Conservation (phyloP, 768 basidiomycete species). For the Rhizopogon rudus region DNA sequence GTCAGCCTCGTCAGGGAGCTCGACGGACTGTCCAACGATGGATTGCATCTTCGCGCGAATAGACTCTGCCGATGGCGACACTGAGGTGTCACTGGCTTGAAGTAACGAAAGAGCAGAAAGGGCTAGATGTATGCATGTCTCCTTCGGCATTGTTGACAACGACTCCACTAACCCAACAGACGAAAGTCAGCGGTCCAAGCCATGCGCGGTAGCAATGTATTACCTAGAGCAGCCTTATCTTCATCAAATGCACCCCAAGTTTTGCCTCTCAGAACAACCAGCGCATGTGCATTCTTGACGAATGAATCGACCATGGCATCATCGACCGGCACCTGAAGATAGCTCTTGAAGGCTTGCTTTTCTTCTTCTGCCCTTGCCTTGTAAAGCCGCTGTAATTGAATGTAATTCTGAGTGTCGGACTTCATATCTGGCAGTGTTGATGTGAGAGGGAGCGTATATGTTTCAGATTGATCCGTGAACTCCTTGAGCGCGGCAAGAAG, state of each 20-base stretch:
- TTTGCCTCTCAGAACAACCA: slow-evolving; percentile 61
- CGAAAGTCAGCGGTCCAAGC: not conserved
- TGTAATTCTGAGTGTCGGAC: slow-evolving; percentile 78
- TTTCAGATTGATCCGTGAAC: slow-evolving; percentile 52
- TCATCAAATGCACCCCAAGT: slow-evolving; percentile 54
- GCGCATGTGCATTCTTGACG: slow-evolving; percentile 74
- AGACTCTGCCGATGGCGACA: slow-evolving; percentile 41
- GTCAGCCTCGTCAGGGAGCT: slow-evolving; percentile 51
- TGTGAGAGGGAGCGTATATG: slow-evolving; percentile 73
- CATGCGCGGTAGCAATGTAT: slow-evolving; percentile 5
- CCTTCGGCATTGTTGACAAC: slow-evolving; percentile 44
- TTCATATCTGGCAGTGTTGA: slow-evolving; percentile 95
- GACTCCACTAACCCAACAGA: not conserved
- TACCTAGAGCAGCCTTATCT: slow-evolving; percentile 47
- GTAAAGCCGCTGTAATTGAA: slow-evolving; percentile 83
- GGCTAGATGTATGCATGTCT: slow-evolving; percentile 66
- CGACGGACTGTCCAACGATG: slow-evolving; percentile 43
- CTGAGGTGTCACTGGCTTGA: slow-evolving; percentile 22
- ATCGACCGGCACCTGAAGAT: slow-evolving; percentile 40
- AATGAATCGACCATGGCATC: slow-evolving; percentile 62
- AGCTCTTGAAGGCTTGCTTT: slow-evolving; percentile 48
- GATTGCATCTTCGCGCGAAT: slow-evolving; percentile 47
- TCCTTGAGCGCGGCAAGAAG: slow-evolving; percentile 69
- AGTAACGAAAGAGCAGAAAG: slow-evolving; percentile 52
- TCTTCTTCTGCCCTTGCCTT: slow-evolving; percentile 72